Evolutionary conservation across 768 basidiomycete species (phyloP), one percentile per base, ranked within the genome.

Genomic region (Naganishia friedmannii): DNA sequence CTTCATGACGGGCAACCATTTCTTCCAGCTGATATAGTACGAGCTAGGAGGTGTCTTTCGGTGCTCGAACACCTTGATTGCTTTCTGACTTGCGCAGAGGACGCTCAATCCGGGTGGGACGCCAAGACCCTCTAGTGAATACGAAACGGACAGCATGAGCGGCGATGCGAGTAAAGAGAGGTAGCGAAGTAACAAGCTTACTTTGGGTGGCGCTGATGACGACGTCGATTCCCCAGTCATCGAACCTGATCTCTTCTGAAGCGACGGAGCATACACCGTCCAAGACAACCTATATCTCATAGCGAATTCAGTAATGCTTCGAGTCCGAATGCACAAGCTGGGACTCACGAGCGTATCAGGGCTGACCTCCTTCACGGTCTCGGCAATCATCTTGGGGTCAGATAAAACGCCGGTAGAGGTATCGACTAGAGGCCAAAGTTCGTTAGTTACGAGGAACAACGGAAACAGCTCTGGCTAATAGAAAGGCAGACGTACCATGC

Each of bases 241-340:
- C 96, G 84, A 96, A 90, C 54, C 85, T 87, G 75, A 99, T 93
- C 79, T 97, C 93, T 80, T 98, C 96, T 74, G 89, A 91, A 6
- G 91, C 96, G 19, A 97, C 93, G 1, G 93, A 89, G 82, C 96
- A 99, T 31, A 99, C 96, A n/a, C 87, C 92, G 77, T 99, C 96
- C 70, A 93, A 84, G 9, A 90, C 84, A 53, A 93, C 84, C 89
- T 90, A 31, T 53, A 29, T 10, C 21, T 32, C 34, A 15, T 0
- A n/a, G 29, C 29, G 48, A 34, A 6, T 48, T 17, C 31, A 23
- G 34, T 32, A 51, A 19, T 15, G 29, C 7, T 32, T 23, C 17
- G 28, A 32, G 2, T 19, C 19, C 31, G 29, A 2, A 17, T 48
- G 3, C 2, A 34, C 12, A 53, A 31, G 31, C n/a, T 53, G 26